These are phyloP conservation scores for Pseudevernia furfuracea DNA, from an alignment of 495 filamentous ascomycete genomes.

Conservation along the genomic window DNA sequence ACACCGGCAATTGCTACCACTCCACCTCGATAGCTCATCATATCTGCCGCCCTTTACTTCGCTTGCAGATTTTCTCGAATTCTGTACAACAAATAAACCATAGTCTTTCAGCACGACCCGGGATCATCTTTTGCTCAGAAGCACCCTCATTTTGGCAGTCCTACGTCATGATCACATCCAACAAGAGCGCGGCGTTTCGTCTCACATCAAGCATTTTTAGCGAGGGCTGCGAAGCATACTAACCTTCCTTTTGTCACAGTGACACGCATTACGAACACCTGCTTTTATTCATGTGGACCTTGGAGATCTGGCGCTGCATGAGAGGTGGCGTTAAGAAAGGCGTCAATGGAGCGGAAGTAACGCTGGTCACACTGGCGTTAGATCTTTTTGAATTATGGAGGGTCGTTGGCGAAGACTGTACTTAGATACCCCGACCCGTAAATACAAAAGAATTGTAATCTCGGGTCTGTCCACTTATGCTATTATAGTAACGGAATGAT, in stretches of 20 bases:
- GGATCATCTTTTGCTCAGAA: background rate
- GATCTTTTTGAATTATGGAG: background rate
- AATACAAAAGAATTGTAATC: constrained; percentile 5
- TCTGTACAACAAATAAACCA: constrained; percentile 1
- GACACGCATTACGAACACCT: constrained; percentile 8
- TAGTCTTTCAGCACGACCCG: background rate
- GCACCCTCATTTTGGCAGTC: background rate
- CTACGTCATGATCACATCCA: background rate
- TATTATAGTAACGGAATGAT: background rate
- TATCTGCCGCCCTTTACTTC: background rate
- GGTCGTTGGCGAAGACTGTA: constrained; percentile 19
- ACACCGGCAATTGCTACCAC: constrained; percentile 32
- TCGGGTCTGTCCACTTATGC: background rate
- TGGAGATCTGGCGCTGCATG: constrained; percentile 15
- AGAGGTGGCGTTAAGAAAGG: constrained; percentile 3
- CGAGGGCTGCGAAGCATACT: background rate
- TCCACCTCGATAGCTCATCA: constrained; percentile 26
- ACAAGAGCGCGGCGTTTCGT: background rate
- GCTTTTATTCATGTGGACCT: background rate
- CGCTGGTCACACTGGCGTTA: background rate
- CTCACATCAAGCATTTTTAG: background rate
- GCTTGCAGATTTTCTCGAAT: background rate
- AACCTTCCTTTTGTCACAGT: constrained; percentile 4
- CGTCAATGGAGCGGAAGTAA: constrained; percentile 2
- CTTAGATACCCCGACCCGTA: constrained; percentile 20